phyloP scores from a whole-genome alignment of 2,329 filamentous ascomycete genomes.

The Aspergillus quadrilineatus region DNA sequence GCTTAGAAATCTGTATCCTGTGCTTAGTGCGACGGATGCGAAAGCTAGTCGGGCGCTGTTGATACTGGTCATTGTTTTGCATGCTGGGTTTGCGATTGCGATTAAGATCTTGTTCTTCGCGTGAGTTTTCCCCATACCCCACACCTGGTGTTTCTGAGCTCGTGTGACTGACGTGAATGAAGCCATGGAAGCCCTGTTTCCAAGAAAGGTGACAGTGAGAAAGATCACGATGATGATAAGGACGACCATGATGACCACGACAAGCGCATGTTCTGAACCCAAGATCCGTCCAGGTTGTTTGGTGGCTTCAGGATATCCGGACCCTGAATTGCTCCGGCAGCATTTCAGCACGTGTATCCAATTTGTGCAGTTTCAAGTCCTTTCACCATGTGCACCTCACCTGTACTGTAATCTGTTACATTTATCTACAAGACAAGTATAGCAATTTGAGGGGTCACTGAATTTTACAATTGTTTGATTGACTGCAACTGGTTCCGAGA shows the following conservation, averaged over 20 bases:
- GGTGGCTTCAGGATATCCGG: not conserved
- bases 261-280: conserved; percentile 29
- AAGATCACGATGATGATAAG: conserved; percentile 27
- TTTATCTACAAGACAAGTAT: conserved; percentile 6
- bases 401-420: conserved; percentile 13
- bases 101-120: conserved; percentile 98
- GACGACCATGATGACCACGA: conserved; percentile 25
- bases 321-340: conserved; percentile 24
- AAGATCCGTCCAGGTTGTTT: not conserved
- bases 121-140: conserved; percentile 37
- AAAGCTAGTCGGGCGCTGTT: conserved; percentile 88
- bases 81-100: conserved; percentile 84
- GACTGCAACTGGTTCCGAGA: conserved; percentile 37
- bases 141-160: not conserved
- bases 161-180: conserved; percentile 15
- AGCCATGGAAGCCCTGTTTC: conserved; percentile 64
- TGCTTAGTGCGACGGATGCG: conserved; percentile 86
- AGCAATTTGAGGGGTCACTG: conserved; percentile 16
- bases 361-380: not conserved
- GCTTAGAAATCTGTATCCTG: conserved; percentile 82
- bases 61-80: conserved; percentile 77
- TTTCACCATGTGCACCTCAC: conserved; percentile 9
- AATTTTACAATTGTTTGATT: conserved; percentile 41
- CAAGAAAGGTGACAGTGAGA: conserved; percentile 41
- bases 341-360: conserved; percentile 9